Evolutionary conservation across 2,329 filamentous ascomycete species (phyloP).

Genomic region (Oidium heveae): DNA sequence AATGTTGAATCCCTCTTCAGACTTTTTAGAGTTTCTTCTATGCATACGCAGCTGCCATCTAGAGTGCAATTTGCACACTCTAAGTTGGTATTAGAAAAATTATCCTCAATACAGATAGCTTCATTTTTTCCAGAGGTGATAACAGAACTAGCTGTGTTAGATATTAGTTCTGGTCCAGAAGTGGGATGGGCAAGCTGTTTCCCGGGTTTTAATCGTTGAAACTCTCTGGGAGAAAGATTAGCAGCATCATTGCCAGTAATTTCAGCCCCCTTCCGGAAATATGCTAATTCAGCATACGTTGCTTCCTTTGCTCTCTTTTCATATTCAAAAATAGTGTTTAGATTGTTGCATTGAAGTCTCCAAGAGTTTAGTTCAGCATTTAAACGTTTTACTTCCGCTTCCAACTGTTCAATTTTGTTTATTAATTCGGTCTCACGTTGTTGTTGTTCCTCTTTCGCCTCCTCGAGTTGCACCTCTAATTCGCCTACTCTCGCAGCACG

Average conservation of each 20-base stretch:
- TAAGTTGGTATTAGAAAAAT: conserved; percentile 24
- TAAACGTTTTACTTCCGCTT: conserved; percentile 40
- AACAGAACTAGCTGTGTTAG: conserved; percentile 22
- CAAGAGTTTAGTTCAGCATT: conserved; percentile 16
- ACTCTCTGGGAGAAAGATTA: conserved; percentile 13
- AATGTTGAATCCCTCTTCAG: conserved; percentile 1
- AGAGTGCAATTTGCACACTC: conserved; percentile 42
- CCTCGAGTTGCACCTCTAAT: conserved; percentile 39
- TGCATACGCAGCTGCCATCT: conserved; percentile 35
- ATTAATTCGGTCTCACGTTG: conserved; percentile 28
- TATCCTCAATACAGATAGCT: conserved; percentile 35
- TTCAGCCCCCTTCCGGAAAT: conserved; percentile 12
- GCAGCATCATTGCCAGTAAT: conserved; percentile 17
- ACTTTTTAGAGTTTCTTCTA: conserved; percentile 19
- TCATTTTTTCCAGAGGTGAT: conserved; percentile 25
- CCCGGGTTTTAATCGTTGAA: conserved; percentile 7
- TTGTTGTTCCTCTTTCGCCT: conserved; percentile 30
- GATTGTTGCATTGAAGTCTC: conserved; percentile 13
- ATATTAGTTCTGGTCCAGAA: conserved; percentile 14
- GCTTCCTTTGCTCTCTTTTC: conserved; percentile 19
- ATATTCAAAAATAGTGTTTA: conserved; percentile 14
- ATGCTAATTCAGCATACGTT: conserved; percentile 17
- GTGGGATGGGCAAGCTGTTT: conserved; percentile 4
- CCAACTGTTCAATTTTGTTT: conserved; percentile 31
- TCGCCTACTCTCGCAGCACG: conserved; percentile 65